These are phyloP conservation scores for Termitomyces sp. DNA, from an alignment of 768 basidiomycete genomes.

Conservation along the genomic window DNA sequence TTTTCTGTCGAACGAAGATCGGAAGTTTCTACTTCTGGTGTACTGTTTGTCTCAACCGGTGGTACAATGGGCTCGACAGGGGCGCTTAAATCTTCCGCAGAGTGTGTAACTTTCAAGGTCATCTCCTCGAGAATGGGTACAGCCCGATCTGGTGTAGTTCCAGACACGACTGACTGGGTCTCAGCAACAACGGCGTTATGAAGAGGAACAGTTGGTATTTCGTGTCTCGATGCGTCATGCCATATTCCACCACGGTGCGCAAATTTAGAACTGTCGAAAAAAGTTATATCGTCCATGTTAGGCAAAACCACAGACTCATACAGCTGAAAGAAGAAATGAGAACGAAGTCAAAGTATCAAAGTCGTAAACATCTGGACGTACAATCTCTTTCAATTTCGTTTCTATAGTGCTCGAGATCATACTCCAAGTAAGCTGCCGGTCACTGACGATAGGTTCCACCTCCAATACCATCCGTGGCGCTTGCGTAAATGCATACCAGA, in stretches of 20 bases:
- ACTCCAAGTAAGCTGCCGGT: conserved; percentile 89
- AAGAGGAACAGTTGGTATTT: conserved; percentile 19
- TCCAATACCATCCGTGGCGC: conserved; percentile 83
- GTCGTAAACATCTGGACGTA: conserved; percentile 30
- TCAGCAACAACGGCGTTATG: conserved; percentile 14
- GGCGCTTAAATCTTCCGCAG: conserved; percentile 16
- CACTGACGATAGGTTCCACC: conserved; percentile 92
- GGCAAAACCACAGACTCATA: conserved; percentile 92
- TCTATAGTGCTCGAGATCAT: conserved; percentile 92
- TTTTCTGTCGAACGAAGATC: conserved; percentile 23
- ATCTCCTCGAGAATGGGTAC: conserved; percentile 4
- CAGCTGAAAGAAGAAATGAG: conserved; percentile 47
- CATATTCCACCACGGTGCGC: conserved; percentile 85
- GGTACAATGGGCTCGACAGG: conserved; percentile 4
- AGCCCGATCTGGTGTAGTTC: conserved; percentile 24
- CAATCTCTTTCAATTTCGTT: conserved; percentile 81
- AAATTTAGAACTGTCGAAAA: conserved; percentile 74
- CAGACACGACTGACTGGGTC: conserved; percentile 29
- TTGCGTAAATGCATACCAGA: conserved; percentile 95
- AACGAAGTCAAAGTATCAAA: background rate
- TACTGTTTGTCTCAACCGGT: background rate
- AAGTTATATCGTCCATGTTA: conserved; percentile 97
- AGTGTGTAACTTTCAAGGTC: conserved; percentile 6
- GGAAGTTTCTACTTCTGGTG: conserved; percentile 9
- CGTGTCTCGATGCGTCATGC: conserved; percentile 61